These are phyloP conservation scores for Microdochium trichocladiopsis DNA, from an alignment of 2,329 filamentous ascomycete genomes.

Conservation along the genomic window DNA sequence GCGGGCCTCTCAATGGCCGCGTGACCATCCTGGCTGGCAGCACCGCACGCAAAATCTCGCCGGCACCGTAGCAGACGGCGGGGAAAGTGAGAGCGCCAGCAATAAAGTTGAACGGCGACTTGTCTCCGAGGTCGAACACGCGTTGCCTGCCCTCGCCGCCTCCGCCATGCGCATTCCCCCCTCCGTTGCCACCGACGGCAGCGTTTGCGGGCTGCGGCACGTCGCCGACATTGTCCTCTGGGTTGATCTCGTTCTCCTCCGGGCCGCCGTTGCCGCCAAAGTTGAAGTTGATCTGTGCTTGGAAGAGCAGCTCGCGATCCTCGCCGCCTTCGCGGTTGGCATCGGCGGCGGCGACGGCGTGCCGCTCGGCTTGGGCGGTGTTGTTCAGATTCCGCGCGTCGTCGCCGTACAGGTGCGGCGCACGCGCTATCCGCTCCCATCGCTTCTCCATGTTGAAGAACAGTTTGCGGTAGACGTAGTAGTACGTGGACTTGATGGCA, in stretches of 20 bases:
- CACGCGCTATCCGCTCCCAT: constrained; percentile 39
- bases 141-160: constrained; percentile 8
- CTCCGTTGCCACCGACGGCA: neutral
- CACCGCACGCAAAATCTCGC: constrained; percentile 62
- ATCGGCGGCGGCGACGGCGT: neutral
- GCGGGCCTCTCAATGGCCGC: constrained; percentile 19
- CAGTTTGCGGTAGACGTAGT: constrained; percentile 37
- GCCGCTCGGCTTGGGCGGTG: neutral
- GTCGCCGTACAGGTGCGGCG: constrained; percentile 14
- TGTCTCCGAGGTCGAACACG: constrained; percentile 4
- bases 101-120: constrained; percentile 33
- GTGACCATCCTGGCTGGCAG: constrained; percentile 64
- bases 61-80: constrained; percentile 69
- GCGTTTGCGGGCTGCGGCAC: neutral
- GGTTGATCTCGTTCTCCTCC: constrained; percentile 1
- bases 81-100: constrained; percentile 67
- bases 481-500: constrained; percentile 29
- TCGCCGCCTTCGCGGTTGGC: neutral
- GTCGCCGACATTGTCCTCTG: constrained; percentile 11
- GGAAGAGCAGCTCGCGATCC: constrained; percentile 1
- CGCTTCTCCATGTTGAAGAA: constrained; percentile 38
- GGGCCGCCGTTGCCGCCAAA: constrained; percentile 5
- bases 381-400: neutral
- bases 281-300: constrained; percentile 14
- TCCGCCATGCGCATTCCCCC: constrained; percentile 11